Base-by-base conservation (phyloP, 352 stramenopile species). In the Globisporangium abappressorium region DNA sequence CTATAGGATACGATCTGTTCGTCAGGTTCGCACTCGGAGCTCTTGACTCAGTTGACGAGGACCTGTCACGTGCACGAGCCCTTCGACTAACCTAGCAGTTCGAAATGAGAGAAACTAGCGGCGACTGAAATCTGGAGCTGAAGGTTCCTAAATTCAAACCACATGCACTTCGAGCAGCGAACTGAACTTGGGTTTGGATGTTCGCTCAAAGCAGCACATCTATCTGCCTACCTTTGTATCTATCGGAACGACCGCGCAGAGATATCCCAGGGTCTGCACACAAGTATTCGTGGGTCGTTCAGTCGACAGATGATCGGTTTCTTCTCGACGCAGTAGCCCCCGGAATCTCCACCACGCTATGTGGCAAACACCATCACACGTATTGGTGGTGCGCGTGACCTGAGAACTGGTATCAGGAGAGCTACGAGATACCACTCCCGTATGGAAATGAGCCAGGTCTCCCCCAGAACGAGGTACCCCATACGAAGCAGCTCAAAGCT, bases 401-500 rank as follows among this genome's bases (percentile, higher is more conserved):
- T 56, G 2, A 18, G n/a, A 14, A 56, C 9, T 6, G 49, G 49
- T 6, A 26, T 26, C 49, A 18, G 26, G 9, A 26, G 11, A n/a
- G 2, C 7, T 3, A 28, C 20, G 2, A 53, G 12, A 5, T 62
- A 36, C 57, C 57, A 62, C 22, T 62, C 57, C 24, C 1, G 0
- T 1, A 62, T 49, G n/a, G 36, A 34, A 12, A 62, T 53, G 57
- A 62, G n/a, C 34, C 38, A 62, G 3, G 18, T 34, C 12, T 34
- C 14, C 8, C 12, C 36, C 4, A 62, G 9, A 7, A 62, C 57
- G 2, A 62, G 6, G 57, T 36, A 53, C 1, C 66, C 70, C 0
- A 81, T 26, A 7, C 66, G 69, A 47, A 74, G 22, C 33, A 81
- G 36, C 41, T 81, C 72, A 57, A 75, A 79, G 38, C 51, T 69